These are phyloP conservation scores for Hemileia vastatrix DNA, from an alignment of 1,284 basidiomycete species.

Conservation along the genomic window DNA sequence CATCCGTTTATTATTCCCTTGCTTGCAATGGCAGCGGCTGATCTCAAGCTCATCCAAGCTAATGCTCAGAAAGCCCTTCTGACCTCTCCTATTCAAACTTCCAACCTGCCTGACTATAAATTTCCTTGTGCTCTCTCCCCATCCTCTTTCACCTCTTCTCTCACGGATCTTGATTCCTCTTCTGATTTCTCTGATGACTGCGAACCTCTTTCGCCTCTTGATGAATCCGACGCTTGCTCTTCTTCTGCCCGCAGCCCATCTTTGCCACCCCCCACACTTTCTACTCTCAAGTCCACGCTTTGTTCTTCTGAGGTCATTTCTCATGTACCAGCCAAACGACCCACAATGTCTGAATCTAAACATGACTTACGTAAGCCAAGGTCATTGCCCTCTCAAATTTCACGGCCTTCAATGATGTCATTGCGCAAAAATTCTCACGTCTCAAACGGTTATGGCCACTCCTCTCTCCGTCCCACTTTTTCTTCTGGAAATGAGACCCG, in stretches of 20 bases:
- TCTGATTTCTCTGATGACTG: slow-evolving; percentile 21
- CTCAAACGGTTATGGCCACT: not conserved
- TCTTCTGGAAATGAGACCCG: slow-evolving; percentile 3
- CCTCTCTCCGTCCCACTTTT: too few species aligned
- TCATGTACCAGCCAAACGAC: slow-evolving; percentile 1
- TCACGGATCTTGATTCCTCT: not conserved
- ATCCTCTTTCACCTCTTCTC: not conserved
- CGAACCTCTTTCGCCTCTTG: slow-evolving; percentile 8
- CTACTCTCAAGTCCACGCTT: too few species aligned
- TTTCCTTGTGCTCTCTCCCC: not conserved
- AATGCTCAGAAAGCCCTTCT: not conserved
- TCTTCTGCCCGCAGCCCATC: not conserved
- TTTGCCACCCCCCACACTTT: too few species aligned
- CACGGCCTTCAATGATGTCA: not conserved
- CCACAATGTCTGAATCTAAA: not conserved
- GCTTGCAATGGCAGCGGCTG: not conserved
- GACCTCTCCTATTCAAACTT: not conserved
- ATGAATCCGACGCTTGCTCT: slow-evolving; percentile 4
- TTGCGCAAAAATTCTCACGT: not conserved
- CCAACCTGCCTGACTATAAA: not conserved
- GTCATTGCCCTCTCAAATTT: not conserved
- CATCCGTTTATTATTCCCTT: not conserved
- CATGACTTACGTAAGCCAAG: not conserved
- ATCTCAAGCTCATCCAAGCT: not conserved
- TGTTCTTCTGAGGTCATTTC: slow-evolving; percentile 4